Percentiles rank a stretch among this genome's conserved stretches.
phyloP scores from a whole-genome alignment of 1,284 basidiomycete species.

The Rhizoctonia solani region DNA sequence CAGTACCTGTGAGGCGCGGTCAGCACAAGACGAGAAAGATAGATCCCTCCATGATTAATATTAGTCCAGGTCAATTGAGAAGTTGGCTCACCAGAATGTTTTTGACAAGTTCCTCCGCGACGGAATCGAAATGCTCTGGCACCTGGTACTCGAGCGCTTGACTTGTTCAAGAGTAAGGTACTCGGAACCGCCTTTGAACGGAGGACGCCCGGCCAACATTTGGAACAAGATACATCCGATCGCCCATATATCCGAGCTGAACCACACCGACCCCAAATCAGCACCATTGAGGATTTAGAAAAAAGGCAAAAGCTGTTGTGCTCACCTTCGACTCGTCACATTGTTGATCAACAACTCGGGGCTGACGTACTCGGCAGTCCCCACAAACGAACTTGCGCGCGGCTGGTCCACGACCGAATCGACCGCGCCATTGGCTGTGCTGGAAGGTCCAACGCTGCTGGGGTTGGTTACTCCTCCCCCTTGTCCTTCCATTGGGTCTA shows the following conservation, averaged over 20 bases:
- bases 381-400: slow-evolving; percentile 84
- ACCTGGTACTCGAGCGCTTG: slow-evolving; percentile 73
- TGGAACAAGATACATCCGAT: slow-evolving; percentile 96
- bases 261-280: slow-evolving; percentile 39
- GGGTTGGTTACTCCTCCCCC: slow-evolving; percentile 52
- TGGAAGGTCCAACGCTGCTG: slow-evolving; percentile 47
- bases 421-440: slow-evolving; percentile 47
- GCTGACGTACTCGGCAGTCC: slow-evolving; percentile 94
- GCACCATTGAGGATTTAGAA: no score
- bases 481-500: slow-evolving; percentile 68
- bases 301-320: slow-evolving; percentile 12
- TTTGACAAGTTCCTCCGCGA: slow-evolving; percentile 68
- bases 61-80: not conserved
- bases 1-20: slow-evolving; percentile 54
- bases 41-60: no score
- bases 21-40: no score
- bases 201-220: slow-evolving; percentile 91
- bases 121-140: slow-evolving; percentile 70
- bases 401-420: slow-evolving; percentile 46
- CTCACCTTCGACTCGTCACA: slow-evolving; percentile 67
- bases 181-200: slow-evolving; percentile 86
- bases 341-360: slow-evolving; percentile 80
- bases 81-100: slow-evolving; percentile 60
- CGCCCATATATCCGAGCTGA: slow-evolving; percentile 95
- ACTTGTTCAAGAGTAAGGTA: slow-evolving; percentile 84